phyloP scores from a whole-genome alignment of 2,329 filamentous ascomycete species.

The Verticillium tricorpus region DNA sequence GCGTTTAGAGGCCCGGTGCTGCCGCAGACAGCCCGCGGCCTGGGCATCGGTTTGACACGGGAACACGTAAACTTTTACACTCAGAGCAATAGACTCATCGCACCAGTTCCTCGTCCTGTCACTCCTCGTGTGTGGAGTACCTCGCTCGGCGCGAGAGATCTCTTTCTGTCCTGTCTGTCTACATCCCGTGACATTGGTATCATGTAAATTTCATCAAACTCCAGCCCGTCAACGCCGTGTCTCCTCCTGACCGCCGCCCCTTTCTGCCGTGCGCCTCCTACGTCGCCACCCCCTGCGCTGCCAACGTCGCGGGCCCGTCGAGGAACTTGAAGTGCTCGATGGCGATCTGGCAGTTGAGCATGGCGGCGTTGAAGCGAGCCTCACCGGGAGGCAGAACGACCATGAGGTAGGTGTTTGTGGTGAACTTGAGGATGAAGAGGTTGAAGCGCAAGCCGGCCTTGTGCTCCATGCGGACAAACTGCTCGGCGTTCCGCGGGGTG shows the following conservation, averaged over 20 bases:
- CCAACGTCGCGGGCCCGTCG: constrained; percentile 40
- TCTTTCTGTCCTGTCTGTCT: neutral
- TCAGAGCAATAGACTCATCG: neutral
- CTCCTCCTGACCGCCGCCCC: neutral
- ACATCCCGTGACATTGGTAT: constrained; percentile 11
- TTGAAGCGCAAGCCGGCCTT: constrained; percentile 76
- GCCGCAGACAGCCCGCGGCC: neutral
- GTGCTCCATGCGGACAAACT: constrained; percentile 77
- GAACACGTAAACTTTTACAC: neutral
- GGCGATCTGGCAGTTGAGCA: constrained; percentile 85
- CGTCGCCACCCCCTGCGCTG: neutral
- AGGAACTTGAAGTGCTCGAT: constrained; percentile 73
- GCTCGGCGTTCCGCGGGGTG: constrained; percentile 74
- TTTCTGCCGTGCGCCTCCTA: neutral
- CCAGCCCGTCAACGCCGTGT: neutral
- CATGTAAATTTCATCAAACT: constrained; percentile 4
- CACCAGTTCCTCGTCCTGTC: neutral
- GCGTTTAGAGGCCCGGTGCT: neutral
- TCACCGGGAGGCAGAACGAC: constrained; percentile 89
- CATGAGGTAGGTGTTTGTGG: constrained; percentile 95
- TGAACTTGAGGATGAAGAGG: constrained; percentile 92
- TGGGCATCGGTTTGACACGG: neutral
- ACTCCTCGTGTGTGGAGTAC: neutral
- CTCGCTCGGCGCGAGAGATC: neutral
- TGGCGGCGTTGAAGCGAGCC: constrained; percentile 82